Base-by-base conservation (phyloP, 2,329 filamentous ascomycete genomes). In the Fusarium sambucinum region DNA sequence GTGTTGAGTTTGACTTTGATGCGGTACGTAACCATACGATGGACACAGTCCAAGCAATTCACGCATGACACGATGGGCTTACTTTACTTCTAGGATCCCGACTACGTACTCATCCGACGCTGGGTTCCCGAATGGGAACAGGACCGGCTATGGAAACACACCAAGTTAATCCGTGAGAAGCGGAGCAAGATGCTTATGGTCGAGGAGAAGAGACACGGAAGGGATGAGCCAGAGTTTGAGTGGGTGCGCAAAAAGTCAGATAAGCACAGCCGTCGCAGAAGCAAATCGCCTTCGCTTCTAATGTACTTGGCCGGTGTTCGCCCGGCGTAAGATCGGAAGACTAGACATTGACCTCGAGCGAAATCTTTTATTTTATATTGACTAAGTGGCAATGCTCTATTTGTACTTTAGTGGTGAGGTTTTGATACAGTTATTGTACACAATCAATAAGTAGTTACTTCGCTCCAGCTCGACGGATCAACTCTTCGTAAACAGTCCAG, bases 401-500 rank as follows among this genome's bases (percentile, higher is more conserved):
- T 46, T 66, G 54, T 54, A 59, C 64, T 45, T 59, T 35, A 63
- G 67, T 65, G 60, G 47, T 48, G 63, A 61, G 27, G 67, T 73
- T 64, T 67, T 71, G 60, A 63, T 71, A 73, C 69, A 72, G 35
- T 45, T 70, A 55, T 59, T 57, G 19, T 73, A 73, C 69, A 73
- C 30, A 35, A 35, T 41, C 30, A 35, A 35, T 41, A 38, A 58
- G 50, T 45, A 58, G 23, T 65, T 69, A 70, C 50, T 50, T 60
- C 10, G 53, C 47, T 55, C 61, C 73, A 37, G 70, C 75, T 72
- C 92, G 86, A 63, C 94, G 84, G 66, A 98, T 91, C 73, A 97
- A 80, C 79, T 97, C 95, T 81, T 99, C 96, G 76, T 99, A 99
- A 40, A 97, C 85, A 12, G 95, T 98, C 96, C 96, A 99, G 10